phyloP scores from a whole-genome alignment of 257 asterid genomes.

The Jaltomata sinuosa region DNA sequence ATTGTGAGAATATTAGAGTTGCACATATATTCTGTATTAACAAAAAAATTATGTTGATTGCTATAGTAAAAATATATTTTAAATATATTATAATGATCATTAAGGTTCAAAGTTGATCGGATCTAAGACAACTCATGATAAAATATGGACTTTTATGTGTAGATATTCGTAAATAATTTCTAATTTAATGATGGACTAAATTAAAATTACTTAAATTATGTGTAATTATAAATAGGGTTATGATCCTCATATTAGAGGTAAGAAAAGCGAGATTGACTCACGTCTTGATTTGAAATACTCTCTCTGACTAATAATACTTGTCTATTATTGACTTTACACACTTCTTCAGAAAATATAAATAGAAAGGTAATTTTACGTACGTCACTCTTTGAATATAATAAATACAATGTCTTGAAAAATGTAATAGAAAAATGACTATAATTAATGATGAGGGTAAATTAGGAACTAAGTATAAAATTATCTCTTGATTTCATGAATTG shows the following conservation, averaged over 20 bases:
- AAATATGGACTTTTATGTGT: not conserved
- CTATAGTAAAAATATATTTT: not conserved
- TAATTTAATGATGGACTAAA: not conserved
- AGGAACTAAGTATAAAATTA: too few species aligned
- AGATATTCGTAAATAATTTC: not conserved
- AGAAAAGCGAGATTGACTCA: too few species aligned
- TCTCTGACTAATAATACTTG: too few species aligned
- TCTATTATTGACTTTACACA: too few species aligned
- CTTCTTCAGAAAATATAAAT: too few species aligned
- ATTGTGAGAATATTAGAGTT: not conserved
- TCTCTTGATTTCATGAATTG: too few species aligned
- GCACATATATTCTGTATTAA: not conserved
- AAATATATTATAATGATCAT: not conserved
- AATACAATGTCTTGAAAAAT: too few species aligned
- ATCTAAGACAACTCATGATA: not conserved
- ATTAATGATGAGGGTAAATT: too few species aligned
- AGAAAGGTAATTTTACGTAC: too few species aligned
- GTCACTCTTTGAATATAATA: too few species aligned
- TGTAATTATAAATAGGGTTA: not conserved
- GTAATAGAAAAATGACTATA: too few species aligned
- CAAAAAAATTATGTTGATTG: not conserved
- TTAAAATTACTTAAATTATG: not conserved
- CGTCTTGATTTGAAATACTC: too few species aligned
- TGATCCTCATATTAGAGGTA: not conserved
- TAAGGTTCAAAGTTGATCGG: not conserved